These are phyloP conservation scores for Pythium rhizo-oryzae DNA, from an alignment of 352 stramenopile species.

Conservation along the genomic window DNA sequence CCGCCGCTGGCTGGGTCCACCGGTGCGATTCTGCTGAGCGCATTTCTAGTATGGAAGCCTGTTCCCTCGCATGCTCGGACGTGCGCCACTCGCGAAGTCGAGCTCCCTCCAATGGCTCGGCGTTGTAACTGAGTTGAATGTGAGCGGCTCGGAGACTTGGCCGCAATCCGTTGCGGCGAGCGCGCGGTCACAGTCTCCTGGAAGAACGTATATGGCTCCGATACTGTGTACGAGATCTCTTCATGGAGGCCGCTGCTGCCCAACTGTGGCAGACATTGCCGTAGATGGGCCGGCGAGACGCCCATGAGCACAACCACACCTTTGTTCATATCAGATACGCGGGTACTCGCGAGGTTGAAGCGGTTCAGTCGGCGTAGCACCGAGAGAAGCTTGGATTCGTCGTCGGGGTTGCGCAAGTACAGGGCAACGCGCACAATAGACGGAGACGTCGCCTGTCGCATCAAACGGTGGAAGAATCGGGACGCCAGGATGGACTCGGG, in stretches of 20 bases:
- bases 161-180: not conserved
- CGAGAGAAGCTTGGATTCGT: not conserved
- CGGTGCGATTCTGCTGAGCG: not conserved
- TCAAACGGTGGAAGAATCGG: not conserved
- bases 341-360: not conserved
- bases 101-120: not conserved
- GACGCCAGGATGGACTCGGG: not conserved
- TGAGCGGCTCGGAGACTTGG: slow-evolving; percentile 1
- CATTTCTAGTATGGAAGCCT: not conserved
- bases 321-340: not conserved
- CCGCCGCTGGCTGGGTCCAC: not conserved
- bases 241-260: not conserved
- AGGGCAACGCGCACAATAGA: not conserved
- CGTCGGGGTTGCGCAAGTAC: no score
- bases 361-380: not conserved
- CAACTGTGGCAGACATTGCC: not conserved
- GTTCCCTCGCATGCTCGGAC: not conserved
- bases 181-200: not conserved
- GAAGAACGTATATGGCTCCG: not conserved
- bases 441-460: not conserved
- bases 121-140: not conserved
- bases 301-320: not conserved
- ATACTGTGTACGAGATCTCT: not conserved
- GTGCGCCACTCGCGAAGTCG: not conserved
- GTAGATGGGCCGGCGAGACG: not conserved